Conservation (phyloP, 176 grass and related monocot species). For the Melocanna baccifera region DNA sequence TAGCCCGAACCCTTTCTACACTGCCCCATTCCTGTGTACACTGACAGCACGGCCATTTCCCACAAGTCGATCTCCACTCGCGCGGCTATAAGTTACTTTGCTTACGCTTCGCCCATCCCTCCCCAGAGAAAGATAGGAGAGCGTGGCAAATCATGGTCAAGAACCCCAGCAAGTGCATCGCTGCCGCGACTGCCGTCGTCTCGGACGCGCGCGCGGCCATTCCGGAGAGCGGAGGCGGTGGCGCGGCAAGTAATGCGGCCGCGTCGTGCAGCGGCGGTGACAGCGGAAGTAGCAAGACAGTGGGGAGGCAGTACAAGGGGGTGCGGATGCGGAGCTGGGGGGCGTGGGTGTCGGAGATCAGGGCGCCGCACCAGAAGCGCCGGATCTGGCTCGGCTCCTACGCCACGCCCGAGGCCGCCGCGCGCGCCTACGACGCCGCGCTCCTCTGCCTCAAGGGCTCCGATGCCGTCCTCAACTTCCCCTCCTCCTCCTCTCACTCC, state of each 20-base stretch:
- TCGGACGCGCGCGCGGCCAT: not conserved
- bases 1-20: conserved; percentile 42
- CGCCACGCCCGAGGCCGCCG: conserved; percentile 78
- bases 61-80: not conserved
- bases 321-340: conserved; percentile 96
- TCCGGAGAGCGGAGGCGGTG: not conserved
- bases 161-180: conserved; percentile 15
- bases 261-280: not conserved
- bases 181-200: not conserved
- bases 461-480: conserved; percentile 81
- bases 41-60: not conserved
- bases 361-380: conserved; percentile 84
- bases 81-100: conserved; percentile 26
- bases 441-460: conserved; percentile 86
- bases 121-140: not conserved
- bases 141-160: conserved; percentile 35
- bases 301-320: conserved; percentile 70
- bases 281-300: not conserved
- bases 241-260: not conserved
- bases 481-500: not conserved
- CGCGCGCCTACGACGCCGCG: conserved; percentile 88
- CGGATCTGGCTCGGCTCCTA: conserved; percentile 96
- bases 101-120: conserved; percentile 8
- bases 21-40: conserved; percentile 1
- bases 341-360: conserved; percentile 95